Base-by-base conservation (phyloP, 306 rosid species). In the Fagus sylvatica region DNA sequence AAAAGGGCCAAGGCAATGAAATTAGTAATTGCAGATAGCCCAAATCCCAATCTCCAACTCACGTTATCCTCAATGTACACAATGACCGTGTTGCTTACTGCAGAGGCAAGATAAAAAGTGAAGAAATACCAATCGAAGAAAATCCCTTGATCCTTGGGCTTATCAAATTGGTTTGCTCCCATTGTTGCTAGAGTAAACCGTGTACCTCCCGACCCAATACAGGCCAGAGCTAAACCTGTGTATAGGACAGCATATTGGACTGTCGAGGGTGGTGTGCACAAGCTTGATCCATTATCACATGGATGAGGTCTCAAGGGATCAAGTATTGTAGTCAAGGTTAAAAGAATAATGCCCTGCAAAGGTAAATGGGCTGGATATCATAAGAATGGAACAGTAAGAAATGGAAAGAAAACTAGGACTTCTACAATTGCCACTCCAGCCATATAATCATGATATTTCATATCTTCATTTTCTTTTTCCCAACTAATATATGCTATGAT, bases 61-160 rank as follows among this genome's bases (percentile, higher is more conserved):
- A 74, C 70, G 16, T 68, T 77, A 41, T 76, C 81, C 39, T 83
- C 57, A 17, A 79, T 46, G 19, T 75, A 83, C 12, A 83, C 86
- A 75, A 75, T 39, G 71, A 42, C 68, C 1, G 77, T 74, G 17
- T 5, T 2, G 34, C 78, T 48, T 22, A 75, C 19, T 36, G 72
- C 53, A 8, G 2, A 43, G n/a, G n/a, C 7, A 2, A 56, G 11
- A 41, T 70, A 79, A 17, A 74, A 0, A 7, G 55, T 19, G 42
- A 83, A 34, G 74, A 79, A 75, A 41, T 22, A 79, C 87, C 87
- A 83, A 68, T 83, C 79, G 51, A 79, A 83, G 67, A 83, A 84
- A 71, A 46, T n/a, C n/a, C 51, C 83, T 42, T 70, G 77, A 55
- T 64, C 33, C 41, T 71, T 46, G 0, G 54, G 77, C 12, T 72